Evolutionary conservation across 768 basidiomycete species (phyloP), one percentile per base, ranked within the genome.

Genomic region (Chalciporus piperatus): DNA sequence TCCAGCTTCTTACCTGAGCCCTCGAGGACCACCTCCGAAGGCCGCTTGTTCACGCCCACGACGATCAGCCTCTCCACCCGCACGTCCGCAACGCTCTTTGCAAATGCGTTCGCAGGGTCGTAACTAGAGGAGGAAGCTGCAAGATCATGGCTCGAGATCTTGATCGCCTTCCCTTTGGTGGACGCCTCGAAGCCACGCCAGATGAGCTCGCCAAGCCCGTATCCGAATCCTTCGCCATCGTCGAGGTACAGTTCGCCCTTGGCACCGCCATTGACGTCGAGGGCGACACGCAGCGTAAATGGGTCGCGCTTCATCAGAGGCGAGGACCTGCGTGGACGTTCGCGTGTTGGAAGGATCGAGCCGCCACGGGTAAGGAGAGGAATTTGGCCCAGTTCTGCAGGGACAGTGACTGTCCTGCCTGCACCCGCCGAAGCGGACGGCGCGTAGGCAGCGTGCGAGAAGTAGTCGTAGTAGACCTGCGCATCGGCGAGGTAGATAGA

Each of bases 381-480:
- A 41, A 94, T 74, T 56, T 88, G 81, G 57, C 87, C 74, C 12
- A 98, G 76, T 0, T 82, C 90, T 0, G 93, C 87, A 0, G 86
- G 74, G n/a, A 97, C 80, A 2, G 83, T 88, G 64, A 97, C 72
- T 44, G 75, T 65, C 54, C 82, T 85, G 54, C 89, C 86, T 42
- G 81, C 76, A 3, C 17, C 6, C 13, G 50, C 30, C 20, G 81
- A 66, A 17, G 40, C 3, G 2, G 82, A 63, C 5, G 89, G 87
- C 33, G 79, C 84, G 71, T 92, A 85, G 38, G 83, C 74, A 16
- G 76, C 65, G 62, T 83, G 71, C 32, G 80, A 81, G 75, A 93
- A 89, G 72, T 98, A 98, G 72, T 98, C 84, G 64, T 98, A 99
- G 75, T 97, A 98, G 7, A 93, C 85, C 75, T 92, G 85, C 49